Conservation (phyloP, 108 stramenopile genomes). For the Asterionellopsis glacialis region DNA sequence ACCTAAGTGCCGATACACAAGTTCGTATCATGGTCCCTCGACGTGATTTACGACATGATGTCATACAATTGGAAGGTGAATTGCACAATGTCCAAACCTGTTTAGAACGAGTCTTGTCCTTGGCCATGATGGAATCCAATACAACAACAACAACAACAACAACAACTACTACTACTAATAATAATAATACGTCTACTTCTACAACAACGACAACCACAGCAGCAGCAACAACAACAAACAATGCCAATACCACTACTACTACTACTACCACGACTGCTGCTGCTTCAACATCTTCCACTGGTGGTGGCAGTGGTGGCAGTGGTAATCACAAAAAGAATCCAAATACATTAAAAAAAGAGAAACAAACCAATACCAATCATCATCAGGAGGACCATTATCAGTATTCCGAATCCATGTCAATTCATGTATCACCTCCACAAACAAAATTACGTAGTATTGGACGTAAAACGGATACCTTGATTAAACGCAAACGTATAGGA, state of each 20-base stretch:
- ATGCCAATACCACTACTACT: not conserved
- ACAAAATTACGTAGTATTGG: constrained; percentile 44
- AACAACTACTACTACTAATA: not conserved
- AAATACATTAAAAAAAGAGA: not conserved
- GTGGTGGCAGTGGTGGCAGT: no score
- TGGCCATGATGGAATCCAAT: not conserved
- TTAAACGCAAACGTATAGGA: constrained; percentile 17
- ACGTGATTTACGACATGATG: constrained; percentile 33
- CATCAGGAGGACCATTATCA: not conserved
- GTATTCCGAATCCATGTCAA: constrained; percentile 1
- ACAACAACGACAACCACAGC: not conserved
- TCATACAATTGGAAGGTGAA: constrained; percentile 49
- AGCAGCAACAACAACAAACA: no score
- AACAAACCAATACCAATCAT: not conserved
- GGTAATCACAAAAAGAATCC: no score
- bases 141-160: not conserved
- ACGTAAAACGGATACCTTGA: constrained; percentile 39
- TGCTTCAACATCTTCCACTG: no score
- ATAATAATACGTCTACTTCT: not conserved
- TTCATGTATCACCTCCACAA: constrained; percentile 34
- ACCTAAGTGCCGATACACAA: constrained; percentile 37
- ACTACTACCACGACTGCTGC: no score
- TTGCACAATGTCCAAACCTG: constrained; percentile 26
- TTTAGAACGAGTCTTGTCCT: constrained; percentile 15
- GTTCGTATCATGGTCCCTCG: constrained; percentile 74